Base-by-base conservation (phyloP, 805 yeast species). In the Ogataea pilisensis region DNA sequence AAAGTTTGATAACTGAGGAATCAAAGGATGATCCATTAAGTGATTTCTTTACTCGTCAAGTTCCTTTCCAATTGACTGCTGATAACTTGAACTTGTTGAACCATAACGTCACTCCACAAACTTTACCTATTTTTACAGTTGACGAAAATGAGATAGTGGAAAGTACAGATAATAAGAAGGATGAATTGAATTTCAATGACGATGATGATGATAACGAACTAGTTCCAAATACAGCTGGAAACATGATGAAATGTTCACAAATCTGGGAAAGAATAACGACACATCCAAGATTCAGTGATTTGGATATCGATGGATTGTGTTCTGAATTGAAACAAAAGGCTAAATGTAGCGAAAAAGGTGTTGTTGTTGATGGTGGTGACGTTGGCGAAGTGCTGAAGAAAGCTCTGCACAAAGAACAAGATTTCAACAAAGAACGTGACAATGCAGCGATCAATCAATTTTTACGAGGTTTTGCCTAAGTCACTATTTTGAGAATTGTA, bases 221-320 rank as follows among this genome's bases (percentile, higher is more conserved):
- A 20, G 90, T 87, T 3, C 95, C 95, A 5, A 76, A 83, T 4
- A 83, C 78, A 8, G 83, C 80, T 42, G 65, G 63, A 14, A 70
- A 75, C 12, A 59, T 78, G 51, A 65, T 85, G 64, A 79, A 78
- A 56, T 93, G 99, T 63, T 78, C 95, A 0, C 96, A 89, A 51
- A 83, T 91, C 13, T 93, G 99, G 99, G 98, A 91, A 63, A 76
- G 98, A 57, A 84, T 93, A 29, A 85, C 96, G 2, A 65, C 93
- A 18, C 98, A 93, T 70, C 98, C 99, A 26, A 79, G 84, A 58
- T 93, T 90, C 63, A 80, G 93, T 5, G 96, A 90, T 44, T 72
- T 93, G 39, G 99, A 93, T 62, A 90, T 93, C 49, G 97, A 91
- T 58, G 95, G 96, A 2, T 73, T 93, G 60, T 93, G 99, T 72